phyloP scores from a whole-genome alignment of 2,329 filamentous ascomycete species.

The Sordariomycetes sp. region DNA sequence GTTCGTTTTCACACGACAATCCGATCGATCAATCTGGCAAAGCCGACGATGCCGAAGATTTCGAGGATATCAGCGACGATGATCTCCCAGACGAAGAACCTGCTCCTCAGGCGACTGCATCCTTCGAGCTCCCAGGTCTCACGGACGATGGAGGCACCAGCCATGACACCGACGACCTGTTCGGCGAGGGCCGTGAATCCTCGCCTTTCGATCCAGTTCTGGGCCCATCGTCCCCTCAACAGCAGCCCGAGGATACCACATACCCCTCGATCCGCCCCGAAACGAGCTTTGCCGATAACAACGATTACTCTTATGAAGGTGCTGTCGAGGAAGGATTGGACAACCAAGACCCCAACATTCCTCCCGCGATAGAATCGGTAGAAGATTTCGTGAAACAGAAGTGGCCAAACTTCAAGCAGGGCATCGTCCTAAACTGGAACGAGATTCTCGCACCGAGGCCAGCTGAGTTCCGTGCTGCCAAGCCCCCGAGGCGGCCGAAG shows the following conservation, averaged over 20 bases:
- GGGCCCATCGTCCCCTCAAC: constrained; percentile 28
- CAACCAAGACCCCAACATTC: constrained; percentile 53
- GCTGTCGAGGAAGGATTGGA: constrained; percentile 25
- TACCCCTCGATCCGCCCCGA: constrained; percentile 7
- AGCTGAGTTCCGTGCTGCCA: constrained; percentile 68
- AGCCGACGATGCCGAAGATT: constrained; percentile 86
- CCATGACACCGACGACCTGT: constrained; percentile 55
- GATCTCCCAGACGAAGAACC: constrained; percentile 77
- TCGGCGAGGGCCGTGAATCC: constrained; percentile 48
- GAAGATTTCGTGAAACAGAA: constrained; percentile 68
- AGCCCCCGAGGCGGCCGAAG: constrained; percentile 69
- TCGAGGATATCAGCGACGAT: constrained; percentile 82
- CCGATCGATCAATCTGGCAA: constrained; percentile 62
- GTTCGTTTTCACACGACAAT: constrained; percentile 23
- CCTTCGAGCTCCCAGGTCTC: constrained; percentile 38
- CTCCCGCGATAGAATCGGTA: constrained; percentile 60
- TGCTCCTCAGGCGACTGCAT: constrained; percentile 22
- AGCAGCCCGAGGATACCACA: neutral
- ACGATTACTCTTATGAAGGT: constrained; percentile 26
- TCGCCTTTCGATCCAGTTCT: constrained; percentile 33
- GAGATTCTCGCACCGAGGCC: constrained; percentile 74
- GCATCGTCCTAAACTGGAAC: constrained; percentile 67
- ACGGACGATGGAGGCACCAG: constrained; percentile 51
- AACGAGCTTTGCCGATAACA: constrained; percentile 7
- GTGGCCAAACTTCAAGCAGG: constrained; percentile 71